phyloP scores from a whole-genome alignment of 129 eudicot genomes.

The Escallonia rubra region DNA sequence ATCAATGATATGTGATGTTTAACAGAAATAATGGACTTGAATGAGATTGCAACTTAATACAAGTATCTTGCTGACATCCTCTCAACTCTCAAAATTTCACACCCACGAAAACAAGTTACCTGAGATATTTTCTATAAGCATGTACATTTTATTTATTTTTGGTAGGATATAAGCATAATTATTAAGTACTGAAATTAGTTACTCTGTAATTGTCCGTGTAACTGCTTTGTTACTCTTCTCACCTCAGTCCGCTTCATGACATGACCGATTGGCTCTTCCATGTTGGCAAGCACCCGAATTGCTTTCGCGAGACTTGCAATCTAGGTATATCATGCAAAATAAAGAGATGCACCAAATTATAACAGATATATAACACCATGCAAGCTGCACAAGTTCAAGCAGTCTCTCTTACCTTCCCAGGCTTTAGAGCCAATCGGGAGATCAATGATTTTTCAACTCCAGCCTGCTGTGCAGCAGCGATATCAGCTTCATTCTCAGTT shows the following conservation, averaged over 20 bases:
- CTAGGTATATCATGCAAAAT: constrained; percentile 21
- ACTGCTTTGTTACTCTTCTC: neutral
- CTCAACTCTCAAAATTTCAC: too few species aligned
- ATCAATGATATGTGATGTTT: too few species aligned
- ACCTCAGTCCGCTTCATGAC: constrained; percentile 87
- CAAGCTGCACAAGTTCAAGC: neutral
- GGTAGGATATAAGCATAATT: too few species aligned
- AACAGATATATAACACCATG: neutral
- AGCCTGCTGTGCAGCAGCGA: constrained; percentile 54
- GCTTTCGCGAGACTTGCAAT: constrained; percentile 74
- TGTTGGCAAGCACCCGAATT: constrained; percentile 85
- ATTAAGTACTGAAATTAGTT: too few species aligned
- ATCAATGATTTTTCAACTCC: constrained; percentile 78
- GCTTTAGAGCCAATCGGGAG: constrained; percentile 74
- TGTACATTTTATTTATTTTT: too few species aligned
- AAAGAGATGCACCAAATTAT: neutral
- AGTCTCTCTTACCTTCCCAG: constrained; percentile 62
- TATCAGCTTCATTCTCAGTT: constrained; percentile 81
- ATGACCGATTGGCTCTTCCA: constrained; percentile 94
- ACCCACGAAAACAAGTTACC: too few species aligned
- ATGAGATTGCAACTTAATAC: too few species aligned
- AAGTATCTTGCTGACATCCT: too few species aligned
- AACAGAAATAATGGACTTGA: too few species aligned
- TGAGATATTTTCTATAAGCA: too few species aligned
- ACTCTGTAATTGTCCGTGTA: too few species aligned